Percentiles rank a stretch among this genome's conserved stretches.
phyloP scores from a whole-genome alignment of 1,284 basidiomycete species.

The Puccinia polysora region DNA sequence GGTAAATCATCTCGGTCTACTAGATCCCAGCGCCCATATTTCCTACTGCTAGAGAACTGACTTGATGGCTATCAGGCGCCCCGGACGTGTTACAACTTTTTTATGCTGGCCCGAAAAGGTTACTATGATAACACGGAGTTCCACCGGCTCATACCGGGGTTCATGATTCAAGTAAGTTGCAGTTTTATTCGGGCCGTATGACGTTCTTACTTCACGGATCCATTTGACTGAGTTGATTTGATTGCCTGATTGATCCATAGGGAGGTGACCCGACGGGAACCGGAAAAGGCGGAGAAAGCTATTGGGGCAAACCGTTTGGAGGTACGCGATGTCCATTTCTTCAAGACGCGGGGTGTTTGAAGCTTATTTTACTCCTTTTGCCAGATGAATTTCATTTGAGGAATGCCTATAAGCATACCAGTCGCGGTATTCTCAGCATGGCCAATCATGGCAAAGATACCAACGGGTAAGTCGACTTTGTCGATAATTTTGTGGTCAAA shows the following conservation, averaged over 20 bases:
- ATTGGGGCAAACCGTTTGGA: slow-evolving; percentile 90
- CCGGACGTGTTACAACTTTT: slow-evolving; percentile 44
- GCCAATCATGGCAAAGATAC: slow-evolving; percentile 51
- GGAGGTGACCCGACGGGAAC: slow-evolving; percentile 96
- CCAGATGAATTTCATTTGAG: slow-evolving; percentile 42
- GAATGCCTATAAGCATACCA: slow-evolving; percentile 49
- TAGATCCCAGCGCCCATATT: too few relatives aligned
- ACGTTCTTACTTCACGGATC: not conserved
- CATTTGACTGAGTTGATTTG: not conserved
- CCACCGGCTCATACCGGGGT: slow-evolving; percentile 89
- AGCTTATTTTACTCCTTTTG: not conserved
- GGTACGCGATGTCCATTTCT: slow-evolving; percentile 69
- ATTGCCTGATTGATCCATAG: slow-evolving; percentile 63
- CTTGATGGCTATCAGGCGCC: slow-evolving; percentile 53
- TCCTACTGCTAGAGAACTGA: too few relatives aligned
- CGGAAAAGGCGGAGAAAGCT: slow-evolving; percentile 84
- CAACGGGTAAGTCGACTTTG: slow-evolving; percentile 49
- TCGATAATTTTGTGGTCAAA: not conserved
- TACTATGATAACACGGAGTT: slow-evolving; percentile 83
- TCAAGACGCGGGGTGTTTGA: not conserved
- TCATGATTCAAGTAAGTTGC: slow-evolving; percentile 67
- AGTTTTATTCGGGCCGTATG: slow-evolving; percentile 2
- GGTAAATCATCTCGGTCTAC: slow-evolving; percentile 54
- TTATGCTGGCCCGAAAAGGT: slow-evolving; percentile 63
- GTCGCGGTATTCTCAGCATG: slow-evolving; percentile 50